Evolutionary conservation across 2,329 filamentous ascomycete genomes (phyloP).

Genomic region (Claviceps sp.): DNA sequence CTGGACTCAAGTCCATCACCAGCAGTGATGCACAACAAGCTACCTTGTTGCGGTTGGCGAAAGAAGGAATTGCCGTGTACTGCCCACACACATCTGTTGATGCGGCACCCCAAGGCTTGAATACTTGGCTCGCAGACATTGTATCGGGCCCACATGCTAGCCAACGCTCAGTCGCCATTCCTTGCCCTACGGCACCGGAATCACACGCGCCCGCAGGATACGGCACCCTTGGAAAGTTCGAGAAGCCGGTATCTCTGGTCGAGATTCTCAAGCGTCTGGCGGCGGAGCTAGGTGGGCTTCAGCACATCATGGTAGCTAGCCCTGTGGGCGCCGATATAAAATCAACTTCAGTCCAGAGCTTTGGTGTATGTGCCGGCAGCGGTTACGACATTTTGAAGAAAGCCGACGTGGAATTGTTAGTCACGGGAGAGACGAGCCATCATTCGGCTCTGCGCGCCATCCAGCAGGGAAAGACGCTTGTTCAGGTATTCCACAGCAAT

Average conservation of each 20-base stretch:
- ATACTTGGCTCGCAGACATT: slow-evolving; percentile 87
- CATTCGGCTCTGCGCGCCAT: slow-evolving; percentile 81
- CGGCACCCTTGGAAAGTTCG: slow-evolving; percentile 34
- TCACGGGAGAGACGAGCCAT: slow-evolving; percentile 89
- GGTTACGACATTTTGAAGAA: slow-evolving; percentile 64
- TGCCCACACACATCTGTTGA: slow-evolving; percentile 92
- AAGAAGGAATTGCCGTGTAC: slow-evolving; percentile 87
- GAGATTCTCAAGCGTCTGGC: slow-evolving; percentile 43
- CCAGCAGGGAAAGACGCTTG: slow-evolving; percentile 68
- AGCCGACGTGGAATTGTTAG: slow-evolving; percentile 61
- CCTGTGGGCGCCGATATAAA: slow-evolving; percentile 33
- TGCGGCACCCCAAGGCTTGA: slow-evolving; percentile 70
- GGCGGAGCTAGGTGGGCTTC: slow-evolving; percentile 51
- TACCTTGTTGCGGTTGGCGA: slow-evolving; percentile 67
- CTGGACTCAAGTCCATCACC: slow-evolving; percentile 78
- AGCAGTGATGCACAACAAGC: slow-evolving; percentile 75
- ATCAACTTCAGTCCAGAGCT: slow-evolving; percentile 41
- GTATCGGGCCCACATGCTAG: slow-evolving; percentile 43
- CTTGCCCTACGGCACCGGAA: slow-evolving; percentile 27
- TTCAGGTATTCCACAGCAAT: slow-evolving; percentile 86
- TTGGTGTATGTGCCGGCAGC: slow-evolving; percentile 83
- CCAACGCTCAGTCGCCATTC: slow-evolving; percentile 30
- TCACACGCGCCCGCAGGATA: slow-evolving; percentile 37
- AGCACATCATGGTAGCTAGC: slow-evolving; percentile 34
- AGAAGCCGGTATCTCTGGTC: slow-evolving; percentile 22